These are phyloP conservation scores for Carpediemonas membranifera DNA, from an alignment of 78 protist species.

Conservation along the genomic window DNA sequence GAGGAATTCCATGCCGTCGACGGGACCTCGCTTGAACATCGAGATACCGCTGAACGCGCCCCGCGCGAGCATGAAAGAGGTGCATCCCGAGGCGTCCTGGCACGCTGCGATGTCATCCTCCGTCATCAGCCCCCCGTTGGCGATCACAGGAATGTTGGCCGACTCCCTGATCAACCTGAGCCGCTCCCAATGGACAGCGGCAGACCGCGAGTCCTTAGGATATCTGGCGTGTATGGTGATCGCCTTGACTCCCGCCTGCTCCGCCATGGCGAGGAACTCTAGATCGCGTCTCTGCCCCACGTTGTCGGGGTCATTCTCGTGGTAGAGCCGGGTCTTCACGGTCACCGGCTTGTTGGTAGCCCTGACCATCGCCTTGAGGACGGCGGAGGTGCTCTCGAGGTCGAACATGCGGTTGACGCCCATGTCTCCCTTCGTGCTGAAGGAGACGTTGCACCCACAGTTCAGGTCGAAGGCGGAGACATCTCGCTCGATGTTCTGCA, in stretches of 20 bases:
- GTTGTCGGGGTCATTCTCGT: too few species aligned
- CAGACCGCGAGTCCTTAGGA: not conserved
- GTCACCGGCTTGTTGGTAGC: too few species aligned
- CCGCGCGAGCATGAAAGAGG: too few species aligned
- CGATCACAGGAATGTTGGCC: not conserved
- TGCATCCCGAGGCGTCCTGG: too few species aligned
- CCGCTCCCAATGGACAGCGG: not conserved
- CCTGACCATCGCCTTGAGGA: too few species aligned
- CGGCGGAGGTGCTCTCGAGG: constrained; percentile 29
- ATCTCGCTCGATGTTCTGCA: constrained; percentile 21
- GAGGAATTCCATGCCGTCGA: too few species aligned
- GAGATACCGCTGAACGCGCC: too few species aligned
- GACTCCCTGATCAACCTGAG: constrained; percentile 5
- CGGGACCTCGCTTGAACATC: too few species aligned
- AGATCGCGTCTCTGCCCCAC: too few species aligned
- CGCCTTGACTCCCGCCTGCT: too few species aligned
- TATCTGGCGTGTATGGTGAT: not conserved
- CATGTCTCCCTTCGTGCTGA: constrained; percentile 47
- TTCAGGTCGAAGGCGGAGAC: constrained; percentile 41
- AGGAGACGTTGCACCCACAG: constrained; percentile 48
- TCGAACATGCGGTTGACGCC: constrained; percentile 31
- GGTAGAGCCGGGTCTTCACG: too few species aligned
- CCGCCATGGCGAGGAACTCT: too few species aligned
- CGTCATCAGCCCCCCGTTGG: not conserved
- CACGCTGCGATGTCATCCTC: not conserved